Percentiles rank a stretch among this genome's conserved stretches.
phyloP scores from a whole-genome alignment of 257 asterid species.

The Solanum virginianum region DNA sequence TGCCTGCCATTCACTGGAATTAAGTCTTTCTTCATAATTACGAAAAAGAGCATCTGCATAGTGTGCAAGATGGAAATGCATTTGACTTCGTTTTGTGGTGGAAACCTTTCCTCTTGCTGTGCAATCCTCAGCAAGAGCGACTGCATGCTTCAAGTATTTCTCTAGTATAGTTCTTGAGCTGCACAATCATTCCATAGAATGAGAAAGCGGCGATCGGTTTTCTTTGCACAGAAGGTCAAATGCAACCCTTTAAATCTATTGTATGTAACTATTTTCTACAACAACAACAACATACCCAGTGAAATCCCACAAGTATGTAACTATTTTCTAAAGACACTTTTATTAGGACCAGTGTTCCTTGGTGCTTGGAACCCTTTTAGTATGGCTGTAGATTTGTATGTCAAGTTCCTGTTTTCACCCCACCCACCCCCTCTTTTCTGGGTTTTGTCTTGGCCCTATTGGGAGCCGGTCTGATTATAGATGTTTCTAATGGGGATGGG shows the following conservation, averaged over 20 bases:
- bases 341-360: neutral
- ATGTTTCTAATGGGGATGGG: neutral
- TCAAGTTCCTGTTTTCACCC: neutral
- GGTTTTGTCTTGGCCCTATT: neutral
- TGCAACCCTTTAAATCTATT: neutral
- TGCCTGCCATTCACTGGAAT: constrained; percentile 93
- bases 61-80: constrained; percentile 98
- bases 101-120: constrained; percentile 42
- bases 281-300: too few species aligned
- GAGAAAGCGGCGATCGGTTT: neutral
- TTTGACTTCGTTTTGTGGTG: constrained; percentile 60
- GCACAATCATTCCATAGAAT: constrained; percentile 16
- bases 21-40: constrained; percentile 84
- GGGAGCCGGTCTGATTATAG: neutral
- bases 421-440: neutral
- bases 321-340: neutral
- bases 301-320: too few species aligned
- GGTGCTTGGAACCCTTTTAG: neutral
- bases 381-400: neutral
- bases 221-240: neutral
- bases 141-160: constrained; percentile 91
- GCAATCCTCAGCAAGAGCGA: constrained; percentile 59
- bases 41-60: constrained; percentile 96
- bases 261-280: neutral
- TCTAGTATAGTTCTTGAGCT: constrained; percentile 92